A percentile compares a stretch with the other conserved stretches of the same genome.
Conservation (phyloP, 192 early-diverging fungal species). For the Paraglomus occultum region DNA sequence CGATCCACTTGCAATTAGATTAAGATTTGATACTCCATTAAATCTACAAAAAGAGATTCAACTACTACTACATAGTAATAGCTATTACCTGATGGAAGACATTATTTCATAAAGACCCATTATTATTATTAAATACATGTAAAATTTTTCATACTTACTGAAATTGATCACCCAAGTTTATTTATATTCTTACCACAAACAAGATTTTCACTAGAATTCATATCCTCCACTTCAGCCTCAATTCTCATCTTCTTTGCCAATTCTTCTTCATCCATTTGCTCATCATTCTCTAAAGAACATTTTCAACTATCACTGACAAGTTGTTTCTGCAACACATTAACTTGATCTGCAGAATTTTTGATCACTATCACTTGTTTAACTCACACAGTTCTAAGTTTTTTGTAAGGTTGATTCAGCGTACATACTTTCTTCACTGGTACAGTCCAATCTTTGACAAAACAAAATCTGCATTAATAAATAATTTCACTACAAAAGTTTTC, state of each 20-base stretch:
- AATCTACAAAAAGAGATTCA: no score
- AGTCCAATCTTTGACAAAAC: no score
- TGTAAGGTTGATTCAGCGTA: constrained; percentile 13
- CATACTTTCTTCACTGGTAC: constrained; percentile 17
- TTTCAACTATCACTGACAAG: constrained; percentile 10
- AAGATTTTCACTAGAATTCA: constrained; percentile 10
- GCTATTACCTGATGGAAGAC: no score
- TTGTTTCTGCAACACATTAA: constrained; percentile 13
- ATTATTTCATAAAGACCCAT: no score
- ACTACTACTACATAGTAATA: no score
- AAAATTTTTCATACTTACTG: no score
- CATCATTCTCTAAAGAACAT: background rate
- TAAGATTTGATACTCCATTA: constrained; percentile 11
- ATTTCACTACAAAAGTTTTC: background rate
- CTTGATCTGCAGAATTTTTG: constrained; percentile 18
- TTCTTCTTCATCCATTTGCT: background rate
- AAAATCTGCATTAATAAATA: constrained; percentile 19
- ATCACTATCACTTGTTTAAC: constrained; percentile 8
- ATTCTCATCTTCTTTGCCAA: constrained; percentile 1
- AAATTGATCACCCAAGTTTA: constrained; percentile 2
- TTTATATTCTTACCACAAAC: background rate
- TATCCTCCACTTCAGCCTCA: no score
- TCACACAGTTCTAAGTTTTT: background rate
- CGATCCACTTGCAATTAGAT: constrained; percentile 9
- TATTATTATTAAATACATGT: constrained; percentile 21